phyloP scores from a whole-genome alignment of 2,329 filamentous ascomycete species.

The Fusarium dimerum region DNA sequence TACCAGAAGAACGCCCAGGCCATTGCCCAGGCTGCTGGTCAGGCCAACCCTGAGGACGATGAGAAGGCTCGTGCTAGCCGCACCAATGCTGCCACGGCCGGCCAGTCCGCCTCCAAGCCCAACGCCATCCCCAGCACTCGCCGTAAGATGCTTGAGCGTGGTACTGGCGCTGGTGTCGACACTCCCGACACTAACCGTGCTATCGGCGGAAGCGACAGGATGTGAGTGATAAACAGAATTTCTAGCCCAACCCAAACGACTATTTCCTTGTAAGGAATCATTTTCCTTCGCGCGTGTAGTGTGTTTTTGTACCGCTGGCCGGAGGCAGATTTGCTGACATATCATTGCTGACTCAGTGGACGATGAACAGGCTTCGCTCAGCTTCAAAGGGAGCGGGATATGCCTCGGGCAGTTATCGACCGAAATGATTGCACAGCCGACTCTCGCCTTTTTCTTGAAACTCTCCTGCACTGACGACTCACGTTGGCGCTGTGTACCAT shows the following conservation, averaged over 20 bases:
- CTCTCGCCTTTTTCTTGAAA: constrained; percentile 16
- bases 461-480: constrained; percentile 22
- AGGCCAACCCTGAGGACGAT: constrained; percentile 68
- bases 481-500: constrained; percentile 26
- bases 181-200: constrained; percentile 73
- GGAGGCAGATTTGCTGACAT: constrained; percentile 70
- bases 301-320: constrained; percentile 71
- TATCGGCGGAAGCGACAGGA: constrained; percentile 83
- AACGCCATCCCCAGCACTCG: constrained; percentile 75
- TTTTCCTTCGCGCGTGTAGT: constrained; percentile 78
- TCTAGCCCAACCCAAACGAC: constrained; percentile 36
- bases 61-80: constrained; percentile 74
- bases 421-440: constrained; percentile 32
- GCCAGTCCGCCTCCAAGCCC: constrained; percentile 66
- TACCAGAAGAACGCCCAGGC: constrained; percentile 99
- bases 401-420: constrained; percentile 42
- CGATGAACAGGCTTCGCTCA: constrained; percentile 83
- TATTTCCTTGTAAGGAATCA: constrained; percentile 83
- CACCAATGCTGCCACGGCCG: constrained; percentile 65
- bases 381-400: constrained; percentile 68
- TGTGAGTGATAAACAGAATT: constrained; percentile 75
- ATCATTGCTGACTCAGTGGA: constrained; percentile 80
- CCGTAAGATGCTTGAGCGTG: constrained; percentile 80
- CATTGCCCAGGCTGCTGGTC: constrained; percentile 78
- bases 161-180: constrained; percentile 58